Percentiles rank a stretch among this genome's conserved stretches.
Evolutionary conservation across 179 eudicot genomes (phyloP).

Genomic region (Spergularia azorica): DNA sequence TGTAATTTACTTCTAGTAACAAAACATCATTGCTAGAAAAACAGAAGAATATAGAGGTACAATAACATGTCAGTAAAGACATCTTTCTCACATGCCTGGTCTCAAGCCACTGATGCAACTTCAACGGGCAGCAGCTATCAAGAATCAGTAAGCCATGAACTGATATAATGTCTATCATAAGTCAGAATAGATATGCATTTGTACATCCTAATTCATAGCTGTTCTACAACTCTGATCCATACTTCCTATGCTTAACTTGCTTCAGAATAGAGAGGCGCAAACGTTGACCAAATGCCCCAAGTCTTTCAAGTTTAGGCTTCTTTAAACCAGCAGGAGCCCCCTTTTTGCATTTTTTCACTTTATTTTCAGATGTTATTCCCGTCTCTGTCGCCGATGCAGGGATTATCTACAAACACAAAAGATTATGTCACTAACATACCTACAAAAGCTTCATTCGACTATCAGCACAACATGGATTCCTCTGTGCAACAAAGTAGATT

Average conservation of each 20-base stretch:
- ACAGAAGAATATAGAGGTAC: no score
- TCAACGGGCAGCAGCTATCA: no score
- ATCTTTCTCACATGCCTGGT: no score
- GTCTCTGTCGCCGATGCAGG: slow-evolving; percentile 40
- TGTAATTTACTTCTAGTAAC: no score
- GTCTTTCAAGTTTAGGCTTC: slow-evolving; percentile 57
- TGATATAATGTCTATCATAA: no score
- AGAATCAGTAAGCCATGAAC: no score
- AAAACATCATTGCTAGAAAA: no score
- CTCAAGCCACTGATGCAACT: no score
- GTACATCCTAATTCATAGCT: slow-evolving; percentile 28
- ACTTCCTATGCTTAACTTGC: slow-evolving; percentile 53
- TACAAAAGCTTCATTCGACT: background rate
- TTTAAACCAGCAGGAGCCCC: slow-evolving; percentile 32
- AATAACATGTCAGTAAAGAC: no score
- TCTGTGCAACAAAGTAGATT: slow-evolving; percentile 20
- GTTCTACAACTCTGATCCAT: background rate
- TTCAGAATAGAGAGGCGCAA: slow-evolving; percentile 65
- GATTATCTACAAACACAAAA: slow-evolving; percentile 35
- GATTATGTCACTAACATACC: background rate
- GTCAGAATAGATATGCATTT: no score
- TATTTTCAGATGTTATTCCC: slow-evolving; percentile 27
- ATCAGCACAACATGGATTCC: background rate
- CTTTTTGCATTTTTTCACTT: slow-evolving; percentile 30
- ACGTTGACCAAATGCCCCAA: slow-evolving; percentile 70